Percentiles rank a stretch among this genome's conserved stretches.
phyloP scores from a whole-genome alignment of 2,329 filamentous ascomycete species.

The Coniochaeta prunicola region DNA sequence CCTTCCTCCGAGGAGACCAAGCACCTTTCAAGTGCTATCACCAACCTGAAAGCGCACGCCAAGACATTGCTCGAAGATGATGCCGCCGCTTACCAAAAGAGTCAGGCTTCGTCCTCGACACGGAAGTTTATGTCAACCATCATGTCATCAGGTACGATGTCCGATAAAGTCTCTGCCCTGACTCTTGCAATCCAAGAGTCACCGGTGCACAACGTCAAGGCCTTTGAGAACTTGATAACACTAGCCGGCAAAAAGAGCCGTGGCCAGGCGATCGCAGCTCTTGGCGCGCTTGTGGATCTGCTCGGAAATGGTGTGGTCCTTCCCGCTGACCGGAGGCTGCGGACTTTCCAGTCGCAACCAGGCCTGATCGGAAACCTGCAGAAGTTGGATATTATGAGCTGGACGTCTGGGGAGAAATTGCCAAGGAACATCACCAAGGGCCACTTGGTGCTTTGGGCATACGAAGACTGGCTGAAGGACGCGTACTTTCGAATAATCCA shows the following conservation, averaged over 20 bases:
- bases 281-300: constrained; percentile 89
- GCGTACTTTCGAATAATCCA: constrained; percentile 91
- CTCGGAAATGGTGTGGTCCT: constrained; percentile 83
- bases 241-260: constrained; percentile 91
- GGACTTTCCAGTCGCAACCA: constrained; percentile 72
- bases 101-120: constrained; percentile 73
- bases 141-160: constrained; percentile 92
- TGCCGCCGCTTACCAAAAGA: constrained; percentile 64
- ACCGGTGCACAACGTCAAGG: constrained; percentile 83
- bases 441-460: constrained; percentile 83
- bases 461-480: constrained; percentile 91
- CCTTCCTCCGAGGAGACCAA: constrained; percentile 37
- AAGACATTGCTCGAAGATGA: constrained; percentile 70
- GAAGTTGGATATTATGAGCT: constrained; percentile 46
- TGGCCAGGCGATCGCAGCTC: constrained; percentile 84
- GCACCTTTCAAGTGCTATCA: constrained; percentile 34
- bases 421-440: constrained; percentile 66
- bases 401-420: constrained; percentile 62
- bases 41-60: constrained; percentile 60
- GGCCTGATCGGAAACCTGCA: constrained; percentile 66
- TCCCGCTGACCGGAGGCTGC: constrained; percentile 73
- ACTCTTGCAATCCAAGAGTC: constrained; percentile 95
- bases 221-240: constrained; percentile 74
- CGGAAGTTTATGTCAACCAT: constrained; percentile 96
- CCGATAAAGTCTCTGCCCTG: constrained; percentile 92